A percentile compares a stretch with the other conserved stretches of the same genome.
Conservation (phyloP, 495 filamentous ascomycete genomes). For the Darksidea phi region DNA sequence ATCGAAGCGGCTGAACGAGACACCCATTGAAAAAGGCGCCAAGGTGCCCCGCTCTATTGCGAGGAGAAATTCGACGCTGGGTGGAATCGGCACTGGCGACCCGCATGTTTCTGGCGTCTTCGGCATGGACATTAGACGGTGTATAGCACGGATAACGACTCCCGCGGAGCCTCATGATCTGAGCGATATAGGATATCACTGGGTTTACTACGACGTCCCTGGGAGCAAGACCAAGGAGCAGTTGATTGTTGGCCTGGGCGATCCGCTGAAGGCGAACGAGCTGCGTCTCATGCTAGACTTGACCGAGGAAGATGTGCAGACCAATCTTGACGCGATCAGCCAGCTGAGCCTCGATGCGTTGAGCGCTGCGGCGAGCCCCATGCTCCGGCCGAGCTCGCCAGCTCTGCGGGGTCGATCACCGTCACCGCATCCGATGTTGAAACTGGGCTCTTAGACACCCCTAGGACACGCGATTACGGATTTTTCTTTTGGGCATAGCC, state of each 20-base stretch:
- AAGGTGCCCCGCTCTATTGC: slow-evolving; percentile 28
- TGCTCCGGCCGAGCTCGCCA: slow-evolving; percentile 31
- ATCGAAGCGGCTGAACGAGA: slow-evolving; percentile 24
- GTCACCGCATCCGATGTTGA: slow-evolving; percentile 26
- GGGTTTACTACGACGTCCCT: slow-evolving; percentile 29
- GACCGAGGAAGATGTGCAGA: slow-evolving; percentile 28
- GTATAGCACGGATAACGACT: slow-evolving; percentile 19
- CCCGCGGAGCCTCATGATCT: slow-evolving; percentile 29
- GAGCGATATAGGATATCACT: slow-evolving; percentile 17
- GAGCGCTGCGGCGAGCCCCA: slow-evolving; percentile 31
- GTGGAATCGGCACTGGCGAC: slow-evolving; percentile 11
- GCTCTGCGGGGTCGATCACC: slow-evolving; percentile 29
- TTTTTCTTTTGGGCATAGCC: no score
- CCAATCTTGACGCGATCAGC: slow-evolving; percentile 31
- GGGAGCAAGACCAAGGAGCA: slow-evolving; percentile 25
- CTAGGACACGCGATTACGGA: no score
- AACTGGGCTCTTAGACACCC: not conserved
- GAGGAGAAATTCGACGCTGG: slow-evolving; percentile 27
- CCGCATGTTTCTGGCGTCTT: slow-evolving; percentile 30
- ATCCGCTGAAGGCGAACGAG: slow-evolving; percentile 33
- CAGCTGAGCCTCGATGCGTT: slow-evolving; percentile 31
- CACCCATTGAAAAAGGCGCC: slow-evolving; percentile 30
- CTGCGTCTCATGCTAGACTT: slow-evolving; percentile 35
- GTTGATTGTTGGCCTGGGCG: slow-evolving; percentile 34
- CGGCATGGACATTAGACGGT: slow-evolving; percentile 32